Base-by-base conservation (phyloP, 345 rosid genomes). In the Bruguiera gymnorhiza region DNA sequence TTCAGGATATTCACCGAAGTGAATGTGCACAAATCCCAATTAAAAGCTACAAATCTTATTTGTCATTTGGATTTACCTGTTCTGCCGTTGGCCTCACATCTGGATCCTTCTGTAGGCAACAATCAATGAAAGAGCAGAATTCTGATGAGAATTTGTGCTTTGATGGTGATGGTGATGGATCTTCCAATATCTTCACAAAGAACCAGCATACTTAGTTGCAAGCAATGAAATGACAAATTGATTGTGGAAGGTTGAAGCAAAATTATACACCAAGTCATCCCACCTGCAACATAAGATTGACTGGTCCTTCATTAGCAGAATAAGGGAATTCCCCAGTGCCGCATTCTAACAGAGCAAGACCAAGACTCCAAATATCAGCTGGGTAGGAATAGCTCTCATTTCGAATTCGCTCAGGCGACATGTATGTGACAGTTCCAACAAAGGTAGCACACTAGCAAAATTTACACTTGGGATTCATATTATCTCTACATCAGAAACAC, bases 361-460 rank as follows among this genome's bases (percentile, higher is more conserved):
- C 98, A 26, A 94, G 88, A 82, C 97, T 91, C 97, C 98, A 94
- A 65, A 94, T 89, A 84, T 94, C 98, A 60, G 98, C 97, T 18
- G 97, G 97, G 84, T 87, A 91, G 53, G 98, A 94, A 78, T 94
- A 94, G 75, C 85, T 71, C 52, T 85, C 93, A 68, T 87, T 91
- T 71, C 88, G 84, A 34, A 94, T 91, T 68, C 97, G 84, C 81
- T 94, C 98, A 0, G 98, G 98, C 30, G 97, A 94, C 98, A 94
- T 91, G 80, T 94, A 91, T n/a, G 98, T 94, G 63, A 94, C 98
- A 39, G 97, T 94, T 76, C 98, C 98, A 70, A 91, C 97, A 81
- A 89, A 94, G 34, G 98, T 94, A 67, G 98, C 98, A 84, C 98
- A 94, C 98, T 85, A 77, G 62, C 27, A 79, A 66, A 79, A 66